Conservation (phyloP, 1,284 basidiomycete genomes). For the Trametes pubescens region DNA sequence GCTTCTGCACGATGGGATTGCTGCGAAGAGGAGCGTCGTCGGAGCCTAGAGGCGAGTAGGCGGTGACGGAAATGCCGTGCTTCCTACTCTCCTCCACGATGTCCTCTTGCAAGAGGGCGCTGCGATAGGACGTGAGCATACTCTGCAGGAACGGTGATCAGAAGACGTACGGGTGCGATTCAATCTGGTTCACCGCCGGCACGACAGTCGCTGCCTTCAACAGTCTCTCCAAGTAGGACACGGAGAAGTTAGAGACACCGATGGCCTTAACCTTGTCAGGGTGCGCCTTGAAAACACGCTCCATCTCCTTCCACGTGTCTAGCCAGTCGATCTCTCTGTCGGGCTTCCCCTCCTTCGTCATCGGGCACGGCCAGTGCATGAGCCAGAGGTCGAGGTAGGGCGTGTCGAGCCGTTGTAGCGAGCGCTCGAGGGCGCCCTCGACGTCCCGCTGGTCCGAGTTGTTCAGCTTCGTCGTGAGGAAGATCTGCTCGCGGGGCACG, state of each 20-base stretch:
- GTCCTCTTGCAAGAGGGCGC: constrained; percentile 69
- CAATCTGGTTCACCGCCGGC: constrained; percentile 86
- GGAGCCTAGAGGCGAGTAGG: constrained; percentile 83
- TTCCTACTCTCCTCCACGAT: constrained; percentile 65
- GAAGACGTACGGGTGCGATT: constrained; percentile 72
- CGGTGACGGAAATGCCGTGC: constrained; percentile 73
- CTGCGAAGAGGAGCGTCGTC: constrained; percentile 75
- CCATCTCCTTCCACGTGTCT: constrained; percentile 84
- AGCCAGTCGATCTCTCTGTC: constrained; percentile 68
- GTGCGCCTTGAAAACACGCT: constrained; percentile 67
- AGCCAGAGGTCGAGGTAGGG: constrained; percentile 85
- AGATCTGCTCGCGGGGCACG: constrained; percentile 72
- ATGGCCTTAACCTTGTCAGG: constrained; percentile 79
- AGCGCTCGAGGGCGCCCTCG: constrained; percentile 72
- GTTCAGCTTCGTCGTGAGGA: constrained; percentile 82
- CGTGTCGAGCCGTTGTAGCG: constrained; percentile 73
- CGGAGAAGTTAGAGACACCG: constrained; percentile 78
- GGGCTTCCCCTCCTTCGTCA: constrained; percentile 57
- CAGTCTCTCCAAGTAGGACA: constrained; percentile 65
- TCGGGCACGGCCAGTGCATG: constrained; percentile 82
- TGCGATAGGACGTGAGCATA: constrained; percentile 33
- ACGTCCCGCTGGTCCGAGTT: constrained; percentile 74
- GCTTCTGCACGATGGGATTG: constrained; percentile 60
- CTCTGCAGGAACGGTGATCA: background rate
- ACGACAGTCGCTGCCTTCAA: constrained; percentile 67